phyloP scores from a whole-genome alignment of 257 asterid species.

The Marsdenia floribunda region DNA sequence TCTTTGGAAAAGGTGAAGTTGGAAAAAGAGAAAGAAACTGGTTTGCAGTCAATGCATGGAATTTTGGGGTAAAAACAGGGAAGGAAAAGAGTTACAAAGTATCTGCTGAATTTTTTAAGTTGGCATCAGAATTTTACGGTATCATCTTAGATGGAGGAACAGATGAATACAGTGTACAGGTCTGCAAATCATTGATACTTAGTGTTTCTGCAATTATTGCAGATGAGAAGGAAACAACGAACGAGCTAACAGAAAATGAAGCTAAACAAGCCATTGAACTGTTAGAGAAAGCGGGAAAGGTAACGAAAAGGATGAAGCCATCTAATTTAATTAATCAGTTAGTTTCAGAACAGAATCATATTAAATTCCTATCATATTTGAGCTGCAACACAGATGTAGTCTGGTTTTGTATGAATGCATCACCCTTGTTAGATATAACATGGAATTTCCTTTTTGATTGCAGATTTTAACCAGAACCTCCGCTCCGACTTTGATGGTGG shows the following conservation, averaged over 20 bases:
- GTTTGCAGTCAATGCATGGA: constrained; percentile 87
- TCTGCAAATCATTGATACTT: constrained; percentile 64
- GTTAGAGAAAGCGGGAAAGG: constrained; percentile 85
- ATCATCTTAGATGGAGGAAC: constrained; percentile 45
- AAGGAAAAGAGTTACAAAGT: constrained; percentile 52
- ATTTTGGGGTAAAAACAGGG: constrained; percentile 70
- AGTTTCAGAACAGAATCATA: not conserved
- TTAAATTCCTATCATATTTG: not conserved
- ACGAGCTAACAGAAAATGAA: constrained; percentile 57
- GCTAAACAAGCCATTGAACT: constrained; percentile 61
- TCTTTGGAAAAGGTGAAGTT: constrained; percentile 75
- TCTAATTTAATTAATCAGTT: not conserved
- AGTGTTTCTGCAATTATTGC: constrained; percentile 71
- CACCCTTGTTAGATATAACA: not conserved
- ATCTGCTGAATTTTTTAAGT: constrained; percentile 66
- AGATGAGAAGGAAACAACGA: constrained; percentile 54
- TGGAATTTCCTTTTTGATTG: constrained; percentile 15
- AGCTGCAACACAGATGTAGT: not conserved
- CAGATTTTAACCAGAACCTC: constrained; percentile 60
- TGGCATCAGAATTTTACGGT: constrained; percentile 73
- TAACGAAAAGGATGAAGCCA: constrained; percentile 15
- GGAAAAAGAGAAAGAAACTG: constrained; percentile 87
- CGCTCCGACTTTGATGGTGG: constrained; percentile 29
- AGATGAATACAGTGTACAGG: constrained; percentile 47
- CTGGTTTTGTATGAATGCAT: not conserved